Evolutionary conservation across 768 basidiomycete genomes (phyloP).

Genomic region (Gautieria morchelliformis): DNA sequence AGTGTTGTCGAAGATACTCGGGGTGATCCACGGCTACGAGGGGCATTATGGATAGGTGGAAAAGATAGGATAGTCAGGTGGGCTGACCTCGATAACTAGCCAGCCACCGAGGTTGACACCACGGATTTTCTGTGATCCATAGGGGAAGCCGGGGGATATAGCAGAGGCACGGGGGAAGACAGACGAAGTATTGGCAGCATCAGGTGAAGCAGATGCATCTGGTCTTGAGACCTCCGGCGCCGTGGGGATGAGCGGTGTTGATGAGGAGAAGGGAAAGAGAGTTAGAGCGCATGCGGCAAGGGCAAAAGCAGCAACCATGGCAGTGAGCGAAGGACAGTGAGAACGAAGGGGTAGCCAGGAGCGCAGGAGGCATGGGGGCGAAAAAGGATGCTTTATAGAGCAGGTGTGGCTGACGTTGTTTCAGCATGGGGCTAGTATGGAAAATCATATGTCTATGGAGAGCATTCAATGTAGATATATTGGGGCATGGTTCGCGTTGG

Average conservation of each 20-base stretch:
- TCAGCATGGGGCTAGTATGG: no score
- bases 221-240: no score
- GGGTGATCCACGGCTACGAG: slow-evolving; percentile 64
- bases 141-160: slow-evolving; percentile 53
- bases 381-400: neutral
- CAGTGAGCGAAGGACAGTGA: no score
- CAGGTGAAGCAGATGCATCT: no score
- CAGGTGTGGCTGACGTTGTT: neutral
- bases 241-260: neutral
- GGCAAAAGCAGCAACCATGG: neutral
- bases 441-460: no score
- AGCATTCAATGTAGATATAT: no score
- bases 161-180: slow-evolving; percentile 16
- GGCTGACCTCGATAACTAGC: slow-evolving; percentile 42
- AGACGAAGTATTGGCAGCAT: neutral
- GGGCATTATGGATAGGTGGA: neutral
- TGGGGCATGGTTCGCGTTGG: no score
- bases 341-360: neutral
- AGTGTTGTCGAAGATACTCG: slow-evolving; percentile 63
- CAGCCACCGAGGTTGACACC: slow-evolving; percentile 77
- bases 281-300: neutral
- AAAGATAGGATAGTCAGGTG: neutral
- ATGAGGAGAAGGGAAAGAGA: neutral
- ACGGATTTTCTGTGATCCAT: slow-evolving; percentile 63
- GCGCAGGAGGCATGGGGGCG: neutral